A percentile compares a stretch with the other conserved stretches of the same genome.
These are phyloP conservation scores for Geopyxis carbonaria DNA, from an alignment of 495 filamentous ascomycete species.

Conservation along the genomic window DNA sequence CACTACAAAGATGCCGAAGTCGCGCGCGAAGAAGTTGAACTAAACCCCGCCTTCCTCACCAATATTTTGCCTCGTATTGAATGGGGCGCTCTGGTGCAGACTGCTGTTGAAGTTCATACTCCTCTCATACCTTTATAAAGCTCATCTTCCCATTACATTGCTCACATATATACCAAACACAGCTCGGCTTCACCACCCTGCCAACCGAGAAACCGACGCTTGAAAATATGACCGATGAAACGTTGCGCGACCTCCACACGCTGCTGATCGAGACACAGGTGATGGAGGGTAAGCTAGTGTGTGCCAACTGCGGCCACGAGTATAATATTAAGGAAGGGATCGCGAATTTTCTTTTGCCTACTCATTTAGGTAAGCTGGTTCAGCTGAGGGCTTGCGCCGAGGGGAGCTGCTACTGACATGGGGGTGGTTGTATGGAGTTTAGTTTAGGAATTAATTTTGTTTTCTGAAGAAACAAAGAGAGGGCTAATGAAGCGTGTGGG, in stretches of 20 bases:
- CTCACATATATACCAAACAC: slow-evolving; percentile 5
- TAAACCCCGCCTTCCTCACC: slow-evolving; percentile 57
- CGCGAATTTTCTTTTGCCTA: slow-evolving; percentile 86
- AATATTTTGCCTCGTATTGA: slow-evolving; percentile 79
- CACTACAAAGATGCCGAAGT: slow-evolving; percentile 85
- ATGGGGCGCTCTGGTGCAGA: slow-evolving; percentile 59
- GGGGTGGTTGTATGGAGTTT: too few relatives aligned
- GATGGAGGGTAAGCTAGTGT: slow-evolving; percentile 69
- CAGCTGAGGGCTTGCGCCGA: too few relatives aligned
- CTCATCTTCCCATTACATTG: not conserved
- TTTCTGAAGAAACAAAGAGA: too few relatives aligned
- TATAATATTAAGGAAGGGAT: slow-evolving; percentile 90
- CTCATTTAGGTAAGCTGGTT: slow-evolving; percentile 78
- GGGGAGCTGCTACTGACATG: too few relatives aligned
- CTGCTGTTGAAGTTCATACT: slow-evolving; percentile 56
- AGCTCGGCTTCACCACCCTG: slow-evolving; percentile 72
- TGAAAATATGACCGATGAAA: slow-evolving; percentile 40
- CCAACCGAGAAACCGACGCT: slow-evolving; percentile 41
- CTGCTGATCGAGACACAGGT: slow-evolving; percentile 84
- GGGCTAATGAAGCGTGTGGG: too few relatives aligned
- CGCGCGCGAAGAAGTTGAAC: slow-evolving; percentile 58
- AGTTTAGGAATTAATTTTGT: too few relatives aligned
- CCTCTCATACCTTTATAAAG: not conserved
- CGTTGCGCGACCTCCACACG: slow-evolving; percentile 58
- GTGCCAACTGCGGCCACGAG: slow-evolving; percentile 79